Evolutionary conservation across 805 yeast genomes (phyloP).

Genomic region (Candida chilensis): DNA sequence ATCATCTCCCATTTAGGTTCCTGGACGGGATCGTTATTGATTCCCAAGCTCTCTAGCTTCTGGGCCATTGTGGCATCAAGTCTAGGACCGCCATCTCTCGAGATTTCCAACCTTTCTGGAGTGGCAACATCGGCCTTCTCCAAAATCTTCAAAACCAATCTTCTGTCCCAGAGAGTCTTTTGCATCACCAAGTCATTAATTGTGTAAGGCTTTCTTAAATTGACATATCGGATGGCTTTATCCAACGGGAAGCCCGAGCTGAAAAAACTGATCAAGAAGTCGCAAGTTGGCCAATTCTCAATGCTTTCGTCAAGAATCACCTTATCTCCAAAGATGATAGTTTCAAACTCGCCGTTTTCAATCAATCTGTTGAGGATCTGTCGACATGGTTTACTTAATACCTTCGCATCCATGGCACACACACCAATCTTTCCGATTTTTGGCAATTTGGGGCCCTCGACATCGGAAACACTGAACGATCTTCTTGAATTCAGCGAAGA

Average conservation of each 20-base stretch:
- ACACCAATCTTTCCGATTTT: constrained; percentile 92
- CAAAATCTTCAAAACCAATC: constrained; percentile 72
- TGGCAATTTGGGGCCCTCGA: constrained; percentile 43
- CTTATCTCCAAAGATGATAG: constrained; percentile 95
- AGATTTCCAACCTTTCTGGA: constrained; percentile 79
- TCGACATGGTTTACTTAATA: constrained; percentile 90
- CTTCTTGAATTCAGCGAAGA: constrained; percentile 17
- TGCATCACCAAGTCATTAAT: constrained; percentile 89
- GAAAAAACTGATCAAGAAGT: constrained; percentile 85
- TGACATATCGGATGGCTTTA: constrained; percentile 86
- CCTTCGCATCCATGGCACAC: constrained; percentile 98
- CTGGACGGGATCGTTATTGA: constrained; percentile 30
- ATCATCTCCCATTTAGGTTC: constrained; percentile 86
- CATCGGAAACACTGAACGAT: constrained; percentile 23
- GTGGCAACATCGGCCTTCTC: constrained; percentile 84
- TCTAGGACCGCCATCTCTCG: constrained; percentile 95
- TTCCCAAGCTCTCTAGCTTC: constrained; percentile 54
- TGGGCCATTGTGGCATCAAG: constrained; percentile 59
- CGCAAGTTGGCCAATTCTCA: constrained; percentile 99
- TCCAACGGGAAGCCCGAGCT: constrained; percentile 95
- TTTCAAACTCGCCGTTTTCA: constrained; percentile 92
- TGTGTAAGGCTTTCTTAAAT: constrained; percentile 80
- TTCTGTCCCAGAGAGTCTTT: constrained; percentile 94
- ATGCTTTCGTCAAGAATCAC: constrained; percentile 88
- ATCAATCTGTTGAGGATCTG: constrained; percentile 81